A percentile compares a stretch with the other conserved stretches of the same genome.
These are phyloP conservation scores for Stephania japonica DNA, from an alignment of 164 flowering plant species.

Conservation along the genomic window DNA sequence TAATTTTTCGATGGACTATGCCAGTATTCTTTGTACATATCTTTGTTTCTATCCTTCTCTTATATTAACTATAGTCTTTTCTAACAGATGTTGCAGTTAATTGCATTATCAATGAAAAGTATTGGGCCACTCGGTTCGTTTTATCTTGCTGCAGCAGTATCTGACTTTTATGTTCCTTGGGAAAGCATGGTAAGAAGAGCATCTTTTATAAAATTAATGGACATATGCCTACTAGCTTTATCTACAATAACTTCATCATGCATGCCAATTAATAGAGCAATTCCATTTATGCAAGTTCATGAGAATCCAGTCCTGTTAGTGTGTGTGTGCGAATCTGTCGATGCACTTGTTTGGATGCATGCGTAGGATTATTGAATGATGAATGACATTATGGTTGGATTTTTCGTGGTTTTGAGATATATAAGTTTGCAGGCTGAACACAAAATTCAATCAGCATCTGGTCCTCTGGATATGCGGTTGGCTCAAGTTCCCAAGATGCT, in stretches of 20 bases:
- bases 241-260: neutral
- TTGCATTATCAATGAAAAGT: conserved; percentile 44
- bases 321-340: too few relatives aligned
- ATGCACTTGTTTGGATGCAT: neutral
- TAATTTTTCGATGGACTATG: neutral
- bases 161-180: conserved; percentile 99
- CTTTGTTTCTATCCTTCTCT: neutral
- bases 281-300: neutral
- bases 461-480: conserved; percentile 84
- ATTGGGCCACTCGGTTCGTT: conserved; percentile 62
- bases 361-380: neutral
- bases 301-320: neutral
- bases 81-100: conserved; percentile 59
- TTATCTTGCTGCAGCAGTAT: conserved; percentile 97
- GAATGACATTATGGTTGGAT: neutral
- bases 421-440: conserved; percentile 54
- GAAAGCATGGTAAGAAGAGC: conserved; percentile 68
- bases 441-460: conserved; percentile 89
- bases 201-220: neutral
- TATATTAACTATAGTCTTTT: neutral
- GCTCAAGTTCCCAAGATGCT: conserved; percentile 93
- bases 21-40: neutral
- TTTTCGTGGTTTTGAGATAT: neutral
- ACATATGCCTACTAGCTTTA: neutral
- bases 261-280: neutral